These are phyloP conservation scores for Sclerotinia glacialis DNA, from an alignment of 2,329 filamentous ascomycete genomes.

Conservation along the genomic window DNA sequence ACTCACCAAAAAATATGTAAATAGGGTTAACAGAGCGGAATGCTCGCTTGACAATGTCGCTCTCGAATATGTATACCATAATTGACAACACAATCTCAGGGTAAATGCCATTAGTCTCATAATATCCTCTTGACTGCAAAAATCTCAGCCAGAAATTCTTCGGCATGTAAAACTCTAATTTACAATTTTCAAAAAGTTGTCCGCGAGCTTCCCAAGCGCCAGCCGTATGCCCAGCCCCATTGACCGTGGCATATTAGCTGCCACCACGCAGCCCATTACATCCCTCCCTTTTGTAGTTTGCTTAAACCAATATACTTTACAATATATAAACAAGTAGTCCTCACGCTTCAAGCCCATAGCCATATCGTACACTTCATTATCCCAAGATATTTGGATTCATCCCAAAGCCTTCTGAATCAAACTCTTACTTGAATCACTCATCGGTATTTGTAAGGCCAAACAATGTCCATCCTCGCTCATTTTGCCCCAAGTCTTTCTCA, in stretches of 20 bases:
- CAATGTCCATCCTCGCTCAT: conserved; percentile 63
- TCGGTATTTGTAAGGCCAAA: conserved; percentile 63
- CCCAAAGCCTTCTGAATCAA: conserved; percentile 63
- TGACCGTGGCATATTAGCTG: background rate
- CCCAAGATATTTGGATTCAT: conserved; percentile 27
- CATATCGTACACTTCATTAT: conserved; percentile 15
- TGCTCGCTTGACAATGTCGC: background rate
- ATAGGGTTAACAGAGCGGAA: background rate
- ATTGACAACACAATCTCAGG: background rate
- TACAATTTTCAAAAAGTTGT: background rate
- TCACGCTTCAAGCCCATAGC: background rate
- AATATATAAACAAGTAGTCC: background rate
- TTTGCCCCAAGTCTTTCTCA: conserved; percentile 74
- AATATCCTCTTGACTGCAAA: background rate
- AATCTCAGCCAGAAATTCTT: too few species aligned
- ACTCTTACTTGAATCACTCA: conserved; percentile 59
- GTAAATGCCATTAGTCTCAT: background rate
- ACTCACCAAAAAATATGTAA: background rate
- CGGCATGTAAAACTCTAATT: background rate
- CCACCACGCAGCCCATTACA: background rate
- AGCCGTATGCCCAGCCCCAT: background rate
- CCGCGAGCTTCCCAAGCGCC: background rate
- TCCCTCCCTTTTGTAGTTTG: background rate
- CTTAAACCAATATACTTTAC: background rate
- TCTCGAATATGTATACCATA: background rate